phyloP scores from a whole-genome alignment of 179 eudicot genomes.

The Beta corolliflora region DNA sequence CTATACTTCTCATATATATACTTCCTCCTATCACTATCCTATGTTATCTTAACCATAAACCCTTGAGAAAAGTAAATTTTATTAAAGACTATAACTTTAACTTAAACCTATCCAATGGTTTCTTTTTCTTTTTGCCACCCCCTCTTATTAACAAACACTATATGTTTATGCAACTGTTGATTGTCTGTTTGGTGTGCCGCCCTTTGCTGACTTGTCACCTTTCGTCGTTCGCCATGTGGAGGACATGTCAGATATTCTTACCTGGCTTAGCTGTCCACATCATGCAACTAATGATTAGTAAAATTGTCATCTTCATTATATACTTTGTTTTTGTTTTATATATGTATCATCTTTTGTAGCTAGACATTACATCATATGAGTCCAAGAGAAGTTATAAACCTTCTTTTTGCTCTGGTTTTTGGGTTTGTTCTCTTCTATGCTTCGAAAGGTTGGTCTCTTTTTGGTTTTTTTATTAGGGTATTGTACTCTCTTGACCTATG shows the following conservation, averaged over 20 bases:
- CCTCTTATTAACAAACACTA: neutral
- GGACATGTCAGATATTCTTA: slow-evolving; percentile 37
- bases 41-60: slow-evolving; percentile 19
- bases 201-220: slow-evolving; percentile 42
- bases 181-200: slow-evolving; percentile 63
- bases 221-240: slow-evolving; percentile 25
- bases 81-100: neutral
- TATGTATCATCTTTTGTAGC: neutral
- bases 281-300: slow-evolving; percentile 42
- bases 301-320: slow-evolving; percentile 13
- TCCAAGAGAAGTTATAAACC: slow-evolving; percentile 31
- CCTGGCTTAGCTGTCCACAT: slow-evolving; percentile 54
- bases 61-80: neutral
- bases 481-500: slow-evolving; percentile 1
- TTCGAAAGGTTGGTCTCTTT: slow-evolving; percentile 13
- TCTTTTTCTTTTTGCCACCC: slow-evolving; percentile 18
- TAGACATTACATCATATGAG: slow-evolving; percentile 39
- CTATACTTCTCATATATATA: neutral
- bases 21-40: slow-evolving; percentile 15
- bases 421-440: slow-evolving; percentile 25
- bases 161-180: slow-evolving; percentile 13
- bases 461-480: neutral
- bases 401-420: slow-evolving; percentile 4
- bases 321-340: neutral
- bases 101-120: slow-evolving; percentile 20